Evolutionary conservation across 495 filamentous ascomycete species (phyloP).

Genomic region (Pyrenula massariospora): DNA sequence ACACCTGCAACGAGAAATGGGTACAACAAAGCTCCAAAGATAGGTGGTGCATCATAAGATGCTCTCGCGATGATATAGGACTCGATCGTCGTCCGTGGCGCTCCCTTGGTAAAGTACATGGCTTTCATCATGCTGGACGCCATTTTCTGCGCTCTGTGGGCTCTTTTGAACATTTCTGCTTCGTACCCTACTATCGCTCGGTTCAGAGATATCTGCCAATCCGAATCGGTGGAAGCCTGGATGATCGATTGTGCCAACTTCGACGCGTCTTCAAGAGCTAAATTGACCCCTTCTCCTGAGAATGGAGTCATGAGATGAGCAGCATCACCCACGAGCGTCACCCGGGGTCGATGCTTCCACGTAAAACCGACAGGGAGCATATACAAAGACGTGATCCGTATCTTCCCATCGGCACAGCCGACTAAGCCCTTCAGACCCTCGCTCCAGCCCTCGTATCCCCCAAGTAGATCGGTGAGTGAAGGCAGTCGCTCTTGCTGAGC

Average conservation of each 20-base stretch:
- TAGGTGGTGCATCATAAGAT: not conserved
- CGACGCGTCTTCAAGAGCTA: slow-evolving; percentile 42
- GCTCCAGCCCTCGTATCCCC: slow-evolving; percentile 14
- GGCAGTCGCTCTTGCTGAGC: not conserved
- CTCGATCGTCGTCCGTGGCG: slow-evolving; percentile 11
- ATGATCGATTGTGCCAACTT: not conserved
- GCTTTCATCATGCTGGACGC: slow-evolving; percentile 11
- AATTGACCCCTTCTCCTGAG: slow-evolving; percentile 48
- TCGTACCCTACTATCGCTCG: slow-evolving; percentile 9
- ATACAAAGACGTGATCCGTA: slow-evolving; percentile 16
- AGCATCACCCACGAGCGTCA: slow-evolving; percentile 49
- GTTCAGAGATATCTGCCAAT: slow-evolving; percentile 3
- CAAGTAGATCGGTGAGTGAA: not conserved
- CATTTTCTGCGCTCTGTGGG: slow-evolving; percentile 5
- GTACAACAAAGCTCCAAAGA: not conserved
- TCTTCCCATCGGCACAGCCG: not conserved
- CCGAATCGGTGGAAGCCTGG: not conserved
- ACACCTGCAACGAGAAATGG: not conserved
- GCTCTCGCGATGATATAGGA: slow-evolving; percentile 8
- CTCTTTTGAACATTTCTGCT: slow-evolving; percentile 12
- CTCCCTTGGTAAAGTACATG: slow-evolving; percentile 14
- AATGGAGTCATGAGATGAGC: slow-evolving; percentile 53
- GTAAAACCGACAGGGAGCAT: slow-evolving; percentile 37
- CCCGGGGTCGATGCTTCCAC: slow-evolving; percentile 30
- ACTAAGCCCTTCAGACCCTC: slow-evolving; percentile 10